Evolutionary conservation across 2,329 filamentous ascomycete species (phyloP), one percentile per base, ranked within the genome.

Genomic region (Alternaria conjuncta): DNA sequence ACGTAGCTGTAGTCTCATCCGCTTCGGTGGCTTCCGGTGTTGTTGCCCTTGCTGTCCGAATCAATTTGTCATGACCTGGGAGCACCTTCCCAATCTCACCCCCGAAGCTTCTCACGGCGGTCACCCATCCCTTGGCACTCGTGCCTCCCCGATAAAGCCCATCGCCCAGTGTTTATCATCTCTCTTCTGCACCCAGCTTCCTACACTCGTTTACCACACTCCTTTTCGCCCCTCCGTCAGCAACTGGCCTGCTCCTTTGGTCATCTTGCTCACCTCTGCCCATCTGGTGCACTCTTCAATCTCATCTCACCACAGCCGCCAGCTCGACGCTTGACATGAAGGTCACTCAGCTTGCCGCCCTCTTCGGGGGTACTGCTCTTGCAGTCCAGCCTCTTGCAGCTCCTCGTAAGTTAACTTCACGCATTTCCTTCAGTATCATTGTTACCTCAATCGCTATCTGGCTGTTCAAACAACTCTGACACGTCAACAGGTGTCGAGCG

Each of bases 171-270:
- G 46, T 61, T 57, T 62, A 60, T 60, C 28, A 49, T 36, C 54
- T 55, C 46, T 59, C 55, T 47, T 63, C 60, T 50, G 41, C 68
- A 65, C 64, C 1, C 66, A 55, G 65, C 65, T 63, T 64, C 63
- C 67, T 73, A 76, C 73, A 68, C 68, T 76, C 73, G 61, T 68
- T 75, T 64, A 61, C 47, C 61, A 56, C 47, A 67, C 67, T 57
- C 55, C 58, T 49, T 55, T 28, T 51, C 62, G 64, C 66, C 66
- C 65, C 9, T 56, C 53, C 46, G 63, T 32, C 44, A 46, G 56
- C 50, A 36, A 44, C 47, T 43, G 56, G 32, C 30, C 57, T 43
- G 56, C 8, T 51, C 57, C 41, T 64, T 32, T 60, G 65, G 65
- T 68, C 65, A 25, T 51, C 26, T 68, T 71, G 67, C 67, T 66